Conservation (phyloP, 2,329 filamentous ascomycete species). For the Penicillium brevicompactum region DNA sequence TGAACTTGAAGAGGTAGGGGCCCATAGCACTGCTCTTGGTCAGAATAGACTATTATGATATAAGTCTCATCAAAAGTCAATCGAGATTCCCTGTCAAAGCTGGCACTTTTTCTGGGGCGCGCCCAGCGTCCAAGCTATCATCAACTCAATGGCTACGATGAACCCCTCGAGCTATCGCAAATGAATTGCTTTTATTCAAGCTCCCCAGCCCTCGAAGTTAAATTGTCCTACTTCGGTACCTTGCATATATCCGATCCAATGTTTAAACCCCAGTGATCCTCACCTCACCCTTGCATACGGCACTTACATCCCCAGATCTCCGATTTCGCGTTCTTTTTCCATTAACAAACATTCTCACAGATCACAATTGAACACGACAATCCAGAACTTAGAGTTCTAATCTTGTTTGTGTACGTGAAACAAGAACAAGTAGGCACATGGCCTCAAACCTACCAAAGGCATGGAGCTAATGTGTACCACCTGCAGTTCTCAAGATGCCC, state of each 20-base stretch:
- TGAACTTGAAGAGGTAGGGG: no score
- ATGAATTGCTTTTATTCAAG: no score
- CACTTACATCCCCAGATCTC: not conserved
- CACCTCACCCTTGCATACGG: slow-evolving; percentile 4
- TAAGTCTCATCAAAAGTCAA: no score
- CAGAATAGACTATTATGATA: no score
- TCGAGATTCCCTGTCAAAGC: no score
- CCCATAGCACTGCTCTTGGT: no score
- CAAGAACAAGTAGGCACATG: not conserved
- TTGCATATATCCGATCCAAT: not conserved
- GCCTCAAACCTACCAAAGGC: not conserved
- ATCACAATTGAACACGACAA: not conserved
- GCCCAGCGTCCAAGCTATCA: no score
- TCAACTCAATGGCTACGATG: no score
- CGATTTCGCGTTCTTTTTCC: not conserved
- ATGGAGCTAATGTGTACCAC: not conserved
- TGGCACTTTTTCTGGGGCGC: no score
- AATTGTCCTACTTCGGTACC: not conserved
- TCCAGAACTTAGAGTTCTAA: no score
- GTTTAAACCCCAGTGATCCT: not conserved
- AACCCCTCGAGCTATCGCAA: no score
- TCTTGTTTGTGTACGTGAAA: not conserved
- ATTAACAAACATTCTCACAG: not conserved
- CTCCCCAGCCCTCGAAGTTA: no score
- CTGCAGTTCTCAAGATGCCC: not conserved